Evolutionary conservation across 306 rosid species (phyloP).

Genomic region (Quercus dentata): DNA sequence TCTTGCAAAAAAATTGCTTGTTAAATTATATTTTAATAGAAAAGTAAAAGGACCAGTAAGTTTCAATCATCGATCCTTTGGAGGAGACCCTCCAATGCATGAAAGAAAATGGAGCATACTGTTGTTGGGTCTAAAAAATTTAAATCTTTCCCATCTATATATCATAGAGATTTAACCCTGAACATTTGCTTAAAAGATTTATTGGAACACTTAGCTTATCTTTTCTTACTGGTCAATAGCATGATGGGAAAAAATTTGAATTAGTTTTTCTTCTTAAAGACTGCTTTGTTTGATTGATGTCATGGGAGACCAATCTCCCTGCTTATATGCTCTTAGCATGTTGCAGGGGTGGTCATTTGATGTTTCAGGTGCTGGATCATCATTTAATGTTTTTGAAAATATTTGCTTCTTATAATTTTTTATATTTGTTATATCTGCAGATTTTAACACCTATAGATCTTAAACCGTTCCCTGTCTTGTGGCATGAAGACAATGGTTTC

Average conservation of each 20-base stretch:
- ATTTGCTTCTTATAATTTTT: constrained; percentile 1
- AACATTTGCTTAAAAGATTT: not conserved
- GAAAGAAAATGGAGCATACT: not conserved
- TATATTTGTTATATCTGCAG: constrained; percentile 44
- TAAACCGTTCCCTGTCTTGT: constrained; percentile 70
- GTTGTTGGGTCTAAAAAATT: not conserved
- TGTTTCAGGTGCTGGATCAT: not conserved
- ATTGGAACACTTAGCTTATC: not conserved
- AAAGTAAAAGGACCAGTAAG: not conserved
- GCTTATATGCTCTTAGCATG: not conserved
- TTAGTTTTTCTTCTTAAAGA: not conserved
- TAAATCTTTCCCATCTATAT: not conserved
- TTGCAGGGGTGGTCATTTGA: not conserved
- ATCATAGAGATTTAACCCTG: not conserved
- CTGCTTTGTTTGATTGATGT: not conserved
- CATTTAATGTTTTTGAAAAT: not conserved
- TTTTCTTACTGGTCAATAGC: not conserved
- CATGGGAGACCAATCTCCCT: not conserved
- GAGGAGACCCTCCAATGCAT: not conserved
- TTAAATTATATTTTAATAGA: not conserved
- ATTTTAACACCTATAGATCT: constrained; percentile 65
- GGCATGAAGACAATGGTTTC: constrained; percentile 86
- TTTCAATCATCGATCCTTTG: not conserved
- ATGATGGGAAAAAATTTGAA: not conserved
- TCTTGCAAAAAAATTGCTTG: constrained; percentile 11